Evolutionary conservation across 495 filamentous ascomycete genomes (phyloP).

Genomic region (Xylaria acuta): DNA sequence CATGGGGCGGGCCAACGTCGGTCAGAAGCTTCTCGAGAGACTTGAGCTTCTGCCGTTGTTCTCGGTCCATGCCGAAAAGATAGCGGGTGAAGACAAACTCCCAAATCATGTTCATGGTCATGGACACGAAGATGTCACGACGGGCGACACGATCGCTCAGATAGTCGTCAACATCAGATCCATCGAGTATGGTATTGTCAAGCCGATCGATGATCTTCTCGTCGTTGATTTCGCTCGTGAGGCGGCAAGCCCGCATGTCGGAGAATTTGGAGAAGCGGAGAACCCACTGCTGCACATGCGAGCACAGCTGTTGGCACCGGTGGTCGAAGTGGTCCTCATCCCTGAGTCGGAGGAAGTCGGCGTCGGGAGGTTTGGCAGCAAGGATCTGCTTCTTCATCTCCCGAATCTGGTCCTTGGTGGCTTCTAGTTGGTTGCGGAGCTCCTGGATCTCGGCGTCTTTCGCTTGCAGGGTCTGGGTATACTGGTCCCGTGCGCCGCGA

Average conservation of each 20-base stretch:
- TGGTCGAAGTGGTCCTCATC: conserved; percentile 95
- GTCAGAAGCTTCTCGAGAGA: conserved; percentile 85
- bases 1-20: conserved; percentile 80
- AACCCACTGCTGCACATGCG: conserved; percentile 95
- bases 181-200: conserved; percentile 92
- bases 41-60: conserved; percentile 96
- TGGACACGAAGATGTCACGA: conserved; percentile 93
- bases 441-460: conserved; percentile 81
- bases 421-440: conserved; percentile 78
- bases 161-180: conserved; percentile 84
- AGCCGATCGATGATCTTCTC: conserved; percentile 90
- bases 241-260: conserved; percentile 81
- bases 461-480: conserved; percentile 71
- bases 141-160: conserved; percentile 84
- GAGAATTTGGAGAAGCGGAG: conserved; percentile 96
- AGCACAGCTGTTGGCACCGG: conserved; percentile 91
- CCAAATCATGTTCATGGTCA: conserved; percentile 98
- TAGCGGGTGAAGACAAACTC: conserved; percentile 97
- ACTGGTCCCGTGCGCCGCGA: conserved; percentile 62
- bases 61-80: conserved; percentile 96
- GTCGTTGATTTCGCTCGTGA: conserved; percentile 79
- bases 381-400: conserved; percentile 85
- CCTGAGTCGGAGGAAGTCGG: conserved; percentile 77
- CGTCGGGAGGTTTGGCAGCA: conserved; percentile 65
- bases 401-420: conserved; percentile 76